phyloP scores from a whole-genome alignment of 192 early-diverging fungal species.

The Entomortierella lignicola region DNA sequence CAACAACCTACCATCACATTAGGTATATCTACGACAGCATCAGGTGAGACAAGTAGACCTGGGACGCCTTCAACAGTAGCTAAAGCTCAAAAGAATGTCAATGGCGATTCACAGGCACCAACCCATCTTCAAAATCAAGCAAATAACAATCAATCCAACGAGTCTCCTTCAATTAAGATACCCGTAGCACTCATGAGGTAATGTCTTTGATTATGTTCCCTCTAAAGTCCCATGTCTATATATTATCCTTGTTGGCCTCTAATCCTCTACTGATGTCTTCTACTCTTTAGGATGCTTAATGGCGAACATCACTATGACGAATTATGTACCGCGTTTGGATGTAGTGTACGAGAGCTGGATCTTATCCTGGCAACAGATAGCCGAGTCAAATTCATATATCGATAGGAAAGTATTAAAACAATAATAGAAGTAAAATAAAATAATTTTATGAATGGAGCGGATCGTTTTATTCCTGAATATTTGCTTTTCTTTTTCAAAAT shows the following conservation, averaged over 20 bases:
- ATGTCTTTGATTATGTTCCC: background rate
- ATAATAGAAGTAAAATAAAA: background rate
- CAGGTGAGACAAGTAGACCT: background rate
- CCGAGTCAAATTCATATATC: slow-evolving; percentile 64
- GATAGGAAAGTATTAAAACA: slow-evolving; percentile 27
- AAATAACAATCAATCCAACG: background rate
- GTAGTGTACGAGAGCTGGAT: slow-evolving; percentile 70
- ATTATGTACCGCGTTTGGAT: slow-evolving; percentile 76
- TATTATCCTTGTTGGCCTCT: background rate
- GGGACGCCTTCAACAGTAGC: background rate
- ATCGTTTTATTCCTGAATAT: slow-evolving; percentile 37
- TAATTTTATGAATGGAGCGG: slow-evolving; percentile 2
- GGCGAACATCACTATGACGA: slow-evolving; percentile 82
- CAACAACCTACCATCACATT: background rate
- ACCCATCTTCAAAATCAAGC: background rate
- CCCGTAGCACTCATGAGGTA: slow-evolving; percentile 36
- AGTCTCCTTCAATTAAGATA: slow-evolving; percentile 9
- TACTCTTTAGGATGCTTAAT: slow-evolving; percentile 59
- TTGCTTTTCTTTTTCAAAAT: slow-evolving; percentile 8
- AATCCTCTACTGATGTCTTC: background rate
- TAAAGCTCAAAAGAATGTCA: slow-evolving; percentile 10
- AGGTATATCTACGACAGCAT: background rate
- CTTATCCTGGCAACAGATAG: slow-evolving; percentile 56
- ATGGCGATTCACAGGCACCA: slow-evolving; percentile 20
- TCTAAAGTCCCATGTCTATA: background rate